Percentiles rank a stretch among this genome's conserved stretches.
Evolutionary conservation across 306 rosid genomes (phyloP).

Genomic region (Acacia confusa): DNA sequence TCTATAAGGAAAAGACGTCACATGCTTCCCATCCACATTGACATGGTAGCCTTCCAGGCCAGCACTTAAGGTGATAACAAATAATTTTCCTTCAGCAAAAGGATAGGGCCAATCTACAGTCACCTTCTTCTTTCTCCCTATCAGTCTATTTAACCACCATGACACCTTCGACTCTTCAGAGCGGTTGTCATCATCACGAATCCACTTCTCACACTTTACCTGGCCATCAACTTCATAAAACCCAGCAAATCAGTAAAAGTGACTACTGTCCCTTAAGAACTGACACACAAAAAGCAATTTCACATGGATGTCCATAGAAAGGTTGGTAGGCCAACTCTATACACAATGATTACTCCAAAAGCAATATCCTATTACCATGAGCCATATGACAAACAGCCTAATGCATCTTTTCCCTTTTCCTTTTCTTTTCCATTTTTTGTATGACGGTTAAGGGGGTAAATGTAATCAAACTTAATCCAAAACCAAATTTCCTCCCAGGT

Average conservation of each 20-base stretch:
- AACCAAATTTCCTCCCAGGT: not conserved
- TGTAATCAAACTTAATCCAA: not conserved
- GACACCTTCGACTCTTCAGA: constrained; percentile 80
- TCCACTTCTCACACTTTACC: constrained; percentile 96
- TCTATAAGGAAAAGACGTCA: constrained; percentile 90
- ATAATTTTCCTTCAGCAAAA: constrained; percentile 78
- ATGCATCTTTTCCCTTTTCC: not conserved
- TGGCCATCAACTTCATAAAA: constrained; percentile 82
- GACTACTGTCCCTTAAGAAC: constrained; percentile 14
- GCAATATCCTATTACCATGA: constrained; percentile 5
- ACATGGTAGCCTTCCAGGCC: constrained; percentile 97
- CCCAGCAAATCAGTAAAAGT: constrained; percentile 39
- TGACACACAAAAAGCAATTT: constrained; percentile 8
- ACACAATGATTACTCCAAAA: constrained; percentile 16
- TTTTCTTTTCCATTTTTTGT: not conserved
- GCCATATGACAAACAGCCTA: not conserved
- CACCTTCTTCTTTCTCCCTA: constrained; percentile 77
- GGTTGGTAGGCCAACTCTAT: not conserved
- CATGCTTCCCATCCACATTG: constrained; percentile 86
- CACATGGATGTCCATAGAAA: not conserved
- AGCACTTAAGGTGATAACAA: constrained; percentile 85
- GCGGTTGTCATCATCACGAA: constrained; percentile 67
- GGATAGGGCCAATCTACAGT: constrained; percentile 91
- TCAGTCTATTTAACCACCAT: constrained; percentile 93
- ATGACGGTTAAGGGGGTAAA: not conserved